Percentiles rank a stretch among this genome's conserved stretches.
Evolutionary conservation across 345 rosid species (phyloP).

Genomic region (Lepidium africanum): DNA sequence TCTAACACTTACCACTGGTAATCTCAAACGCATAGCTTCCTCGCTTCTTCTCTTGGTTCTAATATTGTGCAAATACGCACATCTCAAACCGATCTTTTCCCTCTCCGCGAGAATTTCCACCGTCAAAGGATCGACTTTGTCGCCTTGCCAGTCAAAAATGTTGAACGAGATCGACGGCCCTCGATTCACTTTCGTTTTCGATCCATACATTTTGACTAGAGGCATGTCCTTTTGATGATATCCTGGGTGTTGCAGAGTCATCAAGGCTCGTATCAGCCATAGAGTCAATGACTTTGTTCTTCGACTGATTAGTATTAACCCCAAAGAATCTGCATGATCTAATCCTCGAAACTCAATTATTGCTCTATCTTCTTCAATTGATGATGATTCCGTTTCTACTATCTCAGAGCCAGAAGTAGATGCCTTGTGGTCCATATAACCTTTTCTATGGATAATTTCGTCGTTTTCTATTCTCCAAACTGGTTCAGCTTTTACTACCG

Average conservation of each 20-base stretch:
- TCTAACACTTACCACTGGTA: constrained; percentile 51
- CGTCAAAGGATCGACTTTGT: constrained; percentile 52
- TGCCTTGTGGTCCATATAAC: neutral
- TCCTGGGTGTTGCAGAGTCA: constrained; percentile 56
- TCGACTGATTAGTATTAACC: constrained; percentile 43
- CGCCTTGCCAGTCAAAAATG: constrained; percentile 84
- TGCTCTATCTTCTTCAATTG: neutral
- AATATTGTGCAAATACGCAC: constrained; percentile 43
- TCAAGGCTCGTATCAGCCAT: constrained; percentile 72
- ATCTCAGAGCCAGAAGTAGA: constrained; percentile 31
- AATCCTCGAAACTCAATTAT: constrained; percentile 46
- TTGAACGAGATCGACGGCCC: constrained; percentile 72
- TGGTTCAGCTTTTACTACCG: neutral
- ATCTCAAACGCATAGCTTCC: constrained; percentile 5
- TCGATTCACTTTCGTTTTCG: constrained; percentile 37
- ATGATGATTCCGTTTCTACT: constrained; percentile 20
- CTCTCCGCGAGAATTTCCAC: constrained; percentile 79
- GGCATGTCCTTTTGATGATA: constrained; percentile 30
- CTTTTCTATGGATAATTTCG: constrained; percentile 15
- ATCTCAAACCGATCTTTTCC: constrained; percentile 46
- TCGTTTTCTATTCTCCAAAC: neutral
- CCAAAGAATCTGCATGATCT: constrained; percentile 72
- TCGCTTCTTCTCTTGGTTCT: constrained; percentile 14
- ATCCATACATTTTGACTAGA: constrained; percentile 63
- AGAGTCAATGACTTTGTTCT: constrained; percentile 55